Percentiles rank a stretch among this genome's conserved stretches.
phyloP scores from a whole-genome alignment of 768 basidiomycete species.

The Suillus subaureus region DNA sequence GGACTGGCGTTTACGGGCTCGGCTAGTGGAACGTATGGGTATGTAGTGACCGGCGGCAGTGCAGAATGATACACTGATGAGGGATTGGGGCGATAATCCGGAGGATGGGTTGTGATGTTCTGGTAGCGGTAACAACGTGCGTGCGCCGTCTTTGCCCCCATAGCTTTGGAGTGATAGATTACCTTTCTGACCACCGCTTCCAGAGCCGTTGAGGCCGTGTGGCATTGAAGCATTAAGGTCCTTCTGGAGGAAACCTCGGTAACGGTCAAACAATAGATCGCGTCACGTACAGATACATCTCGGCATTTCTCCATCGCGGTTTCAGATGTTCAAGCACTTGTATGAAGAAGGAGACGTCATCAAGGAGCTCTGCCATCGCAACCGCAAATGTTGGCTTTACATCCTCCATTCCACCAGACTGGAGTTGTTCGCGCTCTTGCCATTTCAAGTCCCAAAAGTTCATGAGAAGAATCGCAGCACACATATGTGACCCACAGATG shows the following conservation, averaged over 20 bases:
- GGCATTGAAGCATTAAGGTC: constrained; percentile 32
- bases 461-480: constrained; percentile 54
- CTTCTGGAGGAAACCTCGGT: constrained; percentile 38
- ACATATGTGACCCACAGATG: constrained; percentile 49
- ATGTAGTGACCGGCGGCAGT: constrained; percentile 15
- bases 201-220: constrained; percentile 25
- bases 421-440: constrained; percentile 41
- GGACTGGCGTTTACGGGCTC: constrained; percentile 17
- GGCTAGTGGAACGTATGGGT: constrained; percentile 15
- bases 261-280: constrained; percentile 14
- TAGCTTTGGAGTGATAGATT: constrained; percentile 3
- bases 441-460: constrained; percentile 59
- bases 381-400: constrained; percentile 31
- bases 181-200: constrained; percentile 20
- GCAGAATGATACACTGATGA: constrained; percentile 17
- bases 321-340: constrained; percentile 28
- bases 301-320: constrained; percentile 35
- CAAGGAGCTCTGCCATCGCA: constrained; percentile 34
- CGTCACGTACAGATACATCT: constrained; percentile 38
- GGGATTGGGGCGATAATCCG: constrained; percentile 17
- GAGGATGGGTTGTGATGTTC: constrained; percentile 17
- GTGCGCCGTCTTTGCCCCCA: constrained; percentile 12
- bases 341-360: constrained; percentile 30
- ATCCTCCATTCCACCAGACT: constrained; percentile 25
- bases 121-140: constrained; percentile 11